Percentiles rank a stretch among this genome's conserved stretches.
Conservation (phyloP, 2,329 filamentous ascomycete species). For the Davidsoniella australis region DNA sequence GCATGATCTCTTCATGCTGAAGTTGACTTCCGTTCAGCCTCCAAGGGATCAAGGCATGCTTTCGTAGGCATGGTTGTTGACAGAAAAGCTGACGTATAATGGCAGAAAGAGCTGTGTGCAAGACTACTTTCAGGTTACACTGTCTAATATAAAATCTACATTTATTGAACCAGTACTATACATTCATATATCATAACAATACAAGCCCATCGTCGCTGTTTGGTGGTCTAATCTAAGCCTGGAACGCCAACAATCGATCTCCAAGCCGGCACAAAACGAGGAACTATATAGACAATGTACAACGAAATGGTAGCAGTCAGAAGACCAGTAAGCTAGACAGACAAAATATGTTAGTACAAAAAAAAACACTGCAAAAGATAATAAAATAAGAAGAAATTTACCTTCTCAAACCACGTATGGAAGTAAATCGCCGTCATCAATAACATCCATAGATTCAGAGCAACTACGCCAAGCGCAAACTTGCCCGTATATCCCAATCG, state of each 20-base stretch:
- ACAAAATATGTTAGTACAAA: background rate
- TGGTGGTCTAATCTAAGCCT: conserved; percentile 24
- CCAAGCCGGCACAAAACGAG: conserved; percentile 30
- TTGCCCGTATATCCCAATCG: conserved; percentile 30
- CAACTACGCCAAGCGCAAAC: conserved; percentile 46
- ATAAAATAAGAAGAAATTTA: conserved; percentile 19
- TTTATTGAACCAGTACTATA: no score
- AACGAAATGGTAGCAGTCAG: conserved; percentile 29
- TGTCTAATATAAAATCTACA: no score
- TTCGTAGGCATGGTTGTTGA: no score
- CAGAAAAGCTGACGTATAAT: no score
- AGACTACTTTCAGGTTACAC: no score
- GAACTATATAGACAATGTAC: conserved; percentile 34
- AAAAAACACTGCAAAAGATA: background rate
- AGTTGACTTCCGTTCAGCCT: no score
- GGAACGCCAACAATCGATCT: conserved; percentile 32
- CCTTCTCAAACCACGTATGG: conserved; percentile 97
- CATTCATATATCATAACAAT: no score
- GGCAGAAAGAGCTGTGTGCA: no score
- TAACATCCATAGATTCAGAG: conserved; percentile 80
- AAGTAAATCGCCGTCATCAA: conserved; percentile 98
- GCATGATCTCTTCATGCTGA: no score
- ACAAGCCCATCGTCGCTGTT: no score
- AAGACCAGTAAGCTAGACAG: conserved; percentile 33
- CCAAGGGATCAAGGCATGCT: no score